These are phyloP conservation scores for Discostella stelligera DNA, from an alignment of 352 stramenopile genomes.

Conservation along the genomic window DNA sequence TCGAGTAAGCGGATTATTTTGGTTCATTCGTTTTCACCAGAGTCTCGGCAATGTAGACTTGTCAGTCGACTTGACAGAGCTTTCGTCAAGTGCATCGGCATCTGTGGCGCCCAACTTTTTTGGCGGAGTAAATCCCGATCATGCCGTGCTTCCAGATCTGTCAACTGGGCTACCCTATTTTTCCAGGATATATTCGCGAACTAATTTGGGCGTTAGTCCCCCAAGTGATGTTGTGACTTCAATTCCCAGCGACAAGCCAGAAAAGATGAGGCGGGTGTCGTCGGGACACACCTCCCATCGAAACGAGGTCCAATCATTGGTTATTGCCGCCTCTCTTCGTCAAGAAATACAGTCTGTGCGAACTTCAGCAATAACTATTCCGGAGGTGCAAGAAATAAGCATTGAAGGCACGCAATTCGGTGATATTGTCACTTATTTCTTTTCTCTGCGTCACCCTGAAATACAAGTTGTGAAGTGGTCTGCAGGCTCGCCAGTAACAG, in stretches of 20 bases:
- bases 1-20: slow-evolving; percentile 66
- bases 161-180: slow-evolving; percentile 81
- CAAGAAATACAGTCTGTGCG: slow-evolving; percentile 79
- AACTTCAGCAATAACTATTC: slow-evolving; percentile 70
- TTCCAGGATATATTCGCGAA: slow-evolving; percentile 66
- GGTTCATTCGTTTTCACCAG: slow-evolving; percentile 74
- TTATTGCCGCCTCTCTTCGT: slow-evolving; percentile 73
- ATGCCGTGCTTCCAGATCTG: slow-evolving; percentile 52
- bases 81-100: slow-evolving; percentile 29
- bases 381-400: slow-evolving; percentile 80
- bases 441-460: slow-evolving; percentile 80
- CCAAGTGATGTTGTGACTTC: slow-evolving; percentile 45
- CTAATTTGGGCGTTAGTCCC: slow-evolving; percentile 55
- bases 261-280: slow-evolving; percentile 45
- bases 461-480: slow-evolving; percentile 70
- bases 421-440: slow-evolving; percentile 54
- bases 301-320: slow-evolving; percentile 89
- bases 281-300: slow-evolving; percentile 64
- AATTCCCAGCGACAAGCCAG: slow-evolving; percentile 53
- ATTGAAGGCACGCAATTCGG: slow-evolving; percentile 45
- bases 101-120: slow-evolving; percentile 38
- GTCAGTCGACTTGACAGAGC: slow-evolving; percentile 26
- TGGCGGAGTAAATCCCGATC: slow-evolving; percentile 62
- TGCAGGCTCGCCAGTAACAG: slow-evolving; percentile 48
- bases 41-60: slow-evolving; percentile 72